A percentile compares a stretch with the other conserved stretches of the same genome.
These are phyloP conservation scores for Pseudopyrenochaeta lycopersici DNA, from an alignment of 2,329 filamentous ascomycete genomes.

Conservation along the genomic window DNA sequence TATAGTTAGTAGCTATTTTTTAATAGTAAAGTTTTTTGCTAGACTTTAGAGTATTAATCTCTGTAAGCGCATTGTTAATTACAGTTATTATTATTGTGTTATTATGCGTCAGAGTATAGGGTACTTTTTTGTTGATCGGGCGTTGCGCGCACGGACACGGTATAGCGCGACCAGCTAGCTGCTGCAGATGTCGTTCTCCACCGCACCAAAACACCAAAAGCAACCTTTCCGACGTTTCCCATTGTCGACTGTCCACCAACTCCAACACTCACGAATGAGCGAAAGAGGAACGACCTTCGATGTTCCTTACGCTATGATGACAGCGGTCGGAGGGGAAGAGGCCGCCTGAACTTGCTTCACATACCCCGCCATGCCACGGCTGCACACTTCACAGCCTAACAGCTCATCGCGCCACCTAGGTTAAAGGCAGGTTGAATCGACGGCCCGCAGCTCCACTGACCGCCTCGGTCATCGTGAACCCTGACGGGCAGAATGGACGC, in stretches of 20 bases:
- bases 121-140: too few relatives aligned
- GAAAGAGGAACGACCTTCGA: conserved; percentile 19
- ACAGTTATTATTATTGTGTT: too few relatives aligned
- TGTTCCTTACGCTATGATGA: conserved; percentile 1
- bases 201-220: conserved; percentile 18
- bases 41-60: too few relatives aligned
- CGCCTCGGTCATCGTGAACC: conserved; percentile 37
- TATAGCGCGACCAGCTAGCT: conserved; percentile 15
- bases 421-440: conserved; percentile 44
- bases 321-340: conserved; percentile 11
- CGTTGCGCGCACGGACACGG: too few relatives aligned
- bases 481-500: conserved; percentile 43
- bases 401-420: conserved; percentile 14
- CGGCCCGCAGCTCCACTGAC: conserved; percentile 49
- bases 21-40: too few relatives aligned
- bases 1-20: too few relatives aligned
- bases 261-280: conserved; percentile 25
- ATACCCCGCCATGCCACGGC: conserved; percentile 24
- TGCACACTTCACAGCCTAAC: conserved; percentile 13
- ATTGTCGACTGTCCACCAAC: conserved; percentile 16
- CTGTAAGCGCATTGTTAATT: too few relatives aligned
- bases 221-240: conserved; percentile 23
- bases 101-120: too few relatives aligned
- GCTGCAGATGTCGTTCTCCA: conserved; percentile 9
- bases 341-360: conserved; percentile 23